Conservation (phyloP, 352 stramenopile species). For the Phytophthora hybrid region DNA sequence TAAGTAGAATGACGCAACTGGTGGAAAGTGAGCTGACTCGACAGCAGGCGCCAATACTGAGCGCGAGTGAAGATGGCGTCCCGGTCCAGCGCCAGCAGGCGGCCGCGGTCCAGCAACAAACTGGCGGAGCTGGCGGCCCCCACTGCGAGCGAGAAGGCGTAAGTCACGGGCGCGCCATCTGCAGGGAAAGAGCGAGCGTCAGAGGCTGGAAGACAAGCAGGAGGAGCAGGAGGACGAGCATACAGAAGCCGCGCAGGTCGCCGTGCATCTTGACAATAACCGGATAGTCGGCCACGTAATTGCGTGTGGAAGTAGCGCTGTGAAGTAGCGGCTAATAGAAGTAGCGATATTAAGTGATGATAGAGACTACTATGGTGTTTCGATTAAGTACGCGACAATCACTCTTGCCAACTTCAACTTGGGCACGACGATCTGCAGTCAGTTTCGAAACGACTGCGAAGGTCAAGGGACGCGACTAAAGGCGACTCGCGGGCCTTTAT, state of each 20-base stretch:
- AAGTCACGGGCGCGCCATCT: constrained; percentile 86
- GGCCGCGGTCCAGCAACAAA: constrained; percentile 68
- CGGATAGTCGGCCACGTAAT: constrained; percentile 25
- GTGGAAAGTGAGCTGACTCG: constrained; percentile 79
- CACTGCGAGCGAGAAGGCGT: constrained; percentile 74
- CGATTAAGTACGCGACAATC: no score
- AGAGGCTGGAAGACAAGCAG: constrained; percentile 21
- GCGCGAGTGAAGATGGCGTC: constrained; percentile 62
- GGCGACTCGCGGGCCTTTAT: constrained; percentile 7
- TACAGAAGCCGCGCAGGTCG: constrained; percentile 85
- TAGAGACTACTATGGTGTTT: no score
- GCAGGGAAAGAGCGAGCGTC: neutral
- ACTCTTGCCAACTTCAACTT: no score
- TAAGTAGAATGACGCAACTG: constrained; percentile 51
- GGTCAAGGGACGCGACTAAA: constrained; percentile 9
- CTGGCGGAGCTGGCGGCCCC: constrained; percentile 73
- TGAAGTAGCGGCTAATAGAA: neutral
- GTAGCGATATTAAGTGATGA: neutral
- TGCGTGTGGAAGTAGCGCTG: neutral
- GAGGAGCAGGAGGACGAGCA: constrained; percentile 31
- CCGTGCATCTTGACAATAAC: constrained; percentile 60
- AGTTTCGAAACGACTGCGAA: constrained; percentile 33
- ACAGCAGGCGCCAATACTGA: constrained; percentile 78
- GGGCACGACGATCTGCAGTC: neutral
- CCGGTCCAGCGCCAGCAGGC: constrained; percentile 56